phyloP scores from a whole-genome alignment of 2,329 filamentous ascomycete genomes.

The Trichoderma hamatum region DNA sequence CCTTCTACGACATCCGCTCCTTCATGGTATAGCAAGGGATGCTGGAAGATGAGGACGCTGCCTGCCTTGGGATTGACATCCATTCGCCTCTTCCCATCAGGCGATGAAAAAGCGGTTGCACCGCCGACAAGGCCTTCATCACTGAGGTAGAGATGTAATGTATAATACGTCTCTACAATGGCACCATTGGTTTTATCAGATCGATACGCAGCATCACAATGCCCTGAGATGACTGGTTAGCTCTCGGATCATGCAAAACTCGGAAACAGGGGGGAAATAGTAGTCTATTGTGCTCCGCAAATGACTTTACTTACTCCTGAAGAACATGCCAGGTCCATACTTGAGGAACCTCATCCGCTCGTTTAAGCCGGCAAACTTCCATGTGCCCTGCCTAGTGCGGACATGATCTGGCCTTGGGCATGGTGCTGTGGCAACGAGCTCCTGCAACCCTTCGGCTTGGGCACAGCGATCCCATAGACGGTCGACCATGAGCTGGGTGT shows the following conservation, averaged over 20 bases:
- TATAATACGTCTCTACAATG: slow-evolving; percentile 56
- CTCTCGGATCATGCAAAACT: not conserved
- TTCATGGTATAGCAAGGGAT: slow-evolving; percentile 53
- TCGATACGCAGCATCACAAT: slow-evolving; percentile 67
- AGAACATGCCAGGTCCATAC: slow-evolving; percentile 73
- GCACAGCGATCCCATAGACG: slow-evolving; percentile 65
- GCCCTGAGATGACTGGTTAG: slow-evolving; percentile 48
- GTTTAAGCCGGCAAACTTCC: slow-evolving; percentile 61
- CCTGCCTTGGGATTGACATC: slow-evolving; percentile 61
- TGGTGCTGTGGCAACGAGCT: slow-evolving; percentile 44
- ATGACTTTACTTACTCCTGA: slow-evolving; percentile 51
- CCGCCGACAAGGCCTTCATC: slow-evolving; percentile 51
- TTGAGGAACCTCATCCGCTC: slow-evolving; percentile 75
- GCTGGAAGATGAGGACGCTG: slow-evolving; percentile 64
- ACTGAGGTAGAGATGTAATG: slow-evolving; percentile 55
- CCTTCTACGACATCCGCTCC: slow-evolving; percentile 56
- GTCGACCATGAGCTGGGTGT: slow-evolving; percentile 62
- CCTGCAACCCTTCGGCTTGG: slow-evolving; percentile 45
- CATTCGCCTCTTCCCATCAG: slow-evolving; percentile 44
- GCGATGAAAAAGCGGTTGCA: slow-evolving; percentile 58
- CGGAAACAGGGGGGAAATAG: not conserved
- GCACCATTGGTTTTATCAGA: slow-evolving; percentile 41
- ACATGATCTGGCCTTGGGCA: slow-evolving; percentile 30
- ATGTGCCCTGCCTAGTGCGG: slow-evolving; percentile 35
- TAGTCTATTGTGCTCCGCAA: not conserved